Base-by-base conservation (phyloP, 345 rosid species). In the Euphorbia tirucalli region DNA sequence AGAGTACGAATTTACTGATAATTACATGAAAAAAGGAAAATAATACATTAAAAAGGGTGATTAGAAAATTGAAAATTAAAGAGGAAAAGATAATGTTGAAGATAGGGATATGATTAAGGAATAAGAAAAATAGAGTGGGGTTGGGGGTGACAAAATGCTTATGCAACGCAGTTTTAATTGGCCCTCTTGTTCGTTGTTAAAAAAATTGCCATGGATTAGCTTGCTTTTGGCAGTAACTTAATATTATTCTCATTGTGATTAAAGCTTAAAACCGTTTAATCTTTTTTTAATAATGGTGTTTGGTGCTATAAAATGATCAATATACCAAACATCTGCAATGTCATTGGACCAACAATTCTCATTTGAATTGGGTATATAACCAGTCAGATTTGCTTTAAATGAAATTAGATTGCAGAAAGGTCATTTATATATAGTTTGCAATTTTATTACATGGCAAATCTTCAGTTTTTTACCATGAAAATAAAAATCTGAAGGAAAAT, bases 101-200 rank as follows among this genome's bases (percentile, higher is more conserved):
- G 10, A 61, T 60, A n/a, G 50, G 24, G 31, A 58, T 24, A 58
- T 35, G 48, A 63, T 30, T 61, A 61, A 61, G 46, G 44, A 41
- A 41, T 32, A 32, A 61, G 13, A 35, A 24, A 11, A 37, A 21
- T 56, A 60, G 68, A 54, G 61, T 79, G 69, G 61, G 61, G 72
- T 79, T 46, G 54, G 60, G 64, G 72, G 73, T 71, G 66, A 71
- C 63, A 63, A 73, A 41, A 41, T 41, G 44, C 44, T 41, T 41
- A 46, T 43, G 66, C 65, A 63, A 66, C 43, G 31, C 70, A 59
- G 72, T 43, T 80, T 74, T 59, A 55, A 57, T 13, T 69, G 60
- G 72, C n/a, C n/a, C n/a, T n/a, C n/a, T n/a, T n/a, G n/a, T n/a
- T n/a, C n/a, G n/a, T n/a, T n/a, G n/a, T n/a, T n/a, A 55, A 55